Conservation (phyloP, 192 early-diverging fungal species). For the Dissophora globulifera region DNA sequence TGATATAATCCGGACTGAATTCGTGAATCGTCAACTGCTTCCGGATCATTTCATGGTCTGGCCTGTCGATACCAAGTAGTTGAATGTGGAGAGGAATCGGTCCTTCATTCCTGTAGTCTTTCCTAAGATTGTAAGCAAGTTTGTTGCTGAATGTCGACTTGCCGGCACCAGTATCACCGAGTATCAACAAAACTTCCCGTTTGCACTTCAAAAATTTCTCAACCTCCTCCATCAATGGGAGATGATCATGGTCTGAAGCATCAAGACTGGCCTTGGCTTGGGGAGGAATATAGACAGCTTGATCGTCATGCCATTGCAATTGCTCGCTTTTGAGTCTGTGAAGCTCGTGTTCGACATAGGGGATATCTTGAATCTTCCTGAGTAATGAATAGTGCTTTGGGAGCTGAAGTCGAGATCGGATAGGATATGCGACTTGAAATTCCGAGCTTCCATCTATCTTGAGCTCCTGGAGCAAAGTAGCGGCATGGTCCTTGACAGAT, state of each 20-base stretch:
- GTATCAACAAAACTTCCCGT: constrained; percentile 26
- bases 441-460: not conserved
- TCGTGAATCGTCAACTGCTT: not conserved
- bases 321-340: constrained; percentile 11
- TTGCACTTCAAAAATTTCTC: constrained; percentile 5
- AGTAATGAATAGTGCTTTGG: not conserved
- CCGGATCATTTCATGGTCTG: constrained; percentile 1
- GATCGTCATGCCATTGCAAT: too few relatives aligned
- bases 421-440: not conserved
- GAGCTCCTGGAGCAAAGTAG: not conserved
- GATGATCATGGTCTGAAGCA: not conserved
- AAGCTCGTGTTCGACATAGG: constrained; percentile 21
- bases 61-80: not conserved
- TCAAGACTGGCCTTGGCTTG: constrained; percentile 6
- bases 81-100: constrained; percentile 13
- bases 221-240: constrained; percentile 23
- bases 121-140: constrained; percentile 2
- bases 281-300: constrained; percentile 5
- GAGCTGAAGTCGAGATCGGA: not conserved
- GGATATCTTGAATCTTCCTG: constrained; percentile 17
- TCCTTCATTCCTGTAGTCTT: not conserved
- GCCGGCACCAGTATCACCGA: constrained; percentile 20
- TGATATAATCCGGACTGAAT: constrained; percentile 4
- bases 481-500: not conserved
- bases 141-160: constrained; percentile 17